Base-by-base conservation (phyloP, 305 asterid genomes). In the Fraxinus nigra region DNA sequence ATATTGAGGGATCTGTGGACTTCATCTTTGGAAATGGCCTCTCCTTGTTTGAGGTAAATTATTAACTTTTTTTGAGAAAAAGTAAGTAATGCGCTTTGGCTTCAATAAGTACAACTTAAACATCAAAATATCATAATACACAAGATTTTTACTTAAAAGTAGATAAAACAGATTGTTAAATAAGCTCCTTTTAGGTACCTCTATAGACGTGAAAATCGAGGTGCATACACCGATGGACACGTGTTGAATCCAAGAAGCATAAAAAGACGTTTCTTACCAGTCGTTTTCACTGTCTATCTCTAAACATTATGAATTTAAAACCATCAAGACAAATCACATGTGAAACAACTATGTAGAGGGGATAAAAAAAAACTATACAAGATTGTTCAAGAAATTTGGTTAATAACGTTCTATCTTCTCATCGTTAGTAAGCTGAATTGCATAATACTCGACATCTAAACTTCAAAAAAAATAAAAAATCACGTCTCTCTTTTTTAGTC, bases 1-100 rank as follows among this genome's bases (percentile, higher is more conserved):
- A 93, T 83, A 93, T 95, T 63, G 97, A 95, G 85, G 98, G 98
- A 13, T 93, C 98, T 0, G 98, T 95, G 18, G 98, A 95, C 67
- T 95, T 95, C 90, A 91, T 95, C 81, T 95, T 95, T 61, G 98
- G 98, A 40, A 95, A 92, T 72, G 98, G 89, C 5, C 97, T 95
- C 30, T 92, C 98, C 61, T 79, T 93, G 78, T 95, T 91, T 80
- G 97, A 95, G 98, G 97, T 94, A 51, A 54, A n/a, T 54, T 54
- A 5, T 54, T 3, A n/a, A n/a, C 63, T 5, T n/a, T n/a, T 54
- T 5, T 54, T 51, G 16, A 13, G 3, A 48, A 48, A 51, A 51
- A 0, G 67, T 18, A 56, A 56, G 2, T 18, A 56, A 4, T 51
- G 20, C 5, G 63, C 24, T 56, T 56, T 56, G 28, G 67, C 28